phyloP scores from a whole-genome alignment of 768 basidiomycete species.

The Panaeolus papilionaceus region DNA sequence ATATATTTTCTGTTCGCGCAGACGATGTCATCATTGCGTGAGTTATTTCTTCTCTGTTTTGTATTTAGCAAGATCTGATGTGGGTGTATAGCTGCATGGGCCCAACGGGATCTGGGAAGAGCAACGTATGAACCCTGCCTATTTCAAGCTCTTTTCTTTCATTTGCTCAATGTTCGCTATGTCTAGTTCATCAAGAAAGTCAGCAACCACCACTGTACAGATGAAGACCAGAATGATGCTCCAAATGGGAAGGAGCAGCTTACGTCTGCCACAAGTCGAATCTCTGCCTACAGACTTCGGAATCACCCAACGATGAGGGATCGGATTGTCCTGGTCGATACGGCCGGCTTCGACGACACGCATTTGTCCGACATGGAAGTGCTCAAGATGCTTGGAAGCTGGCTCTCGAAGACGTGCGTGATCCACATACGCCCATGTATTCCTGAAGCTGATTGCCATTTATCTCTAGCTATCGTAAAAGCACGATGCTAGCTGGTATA shows the following conservation, averaged over 20 bases:
- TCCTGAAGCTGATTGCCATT: neutral
- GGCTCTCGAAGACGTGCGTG: constrained; percentile 29
- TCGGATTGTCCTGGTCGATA: constrained; percentile 29
- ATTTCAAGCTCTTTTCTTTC: neutral
- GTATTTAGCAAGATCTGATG: neutral
- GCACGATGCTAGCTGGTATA: constrained; percentile 36
- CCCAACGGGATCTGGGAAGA: neutral
- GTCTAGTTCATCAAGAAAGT: neutral
- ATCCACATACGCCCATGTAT: neutral
- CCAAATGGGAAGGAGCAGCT: neutral
- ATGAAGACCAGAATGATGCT: constrained; percentile 1
- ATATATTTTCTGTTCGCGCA: neutral
- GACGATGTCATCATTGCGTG: constrained; percentile 1
- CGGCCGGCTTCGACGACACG: constrained; percentile 36
- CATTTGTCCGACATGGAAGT: constrained; percentile 30
- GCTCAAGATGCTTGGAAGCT: constrained; percentile 30
- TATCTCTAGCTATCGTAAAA: constrained; percentile 7
- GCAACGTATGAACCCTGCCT: neutral
- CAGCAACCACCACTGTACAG: neutral
- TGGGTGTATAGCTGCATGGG: neutral
- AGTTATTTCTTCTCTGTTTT: neutral
- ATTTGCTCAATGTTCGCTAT: neutral
- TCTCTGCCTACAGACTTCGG: neutral
- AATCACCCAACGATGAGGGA: neutral
- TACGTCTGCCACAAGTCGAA: neutral